Evolutionary conservation across 192 early-diverging fungal genomes (phyloP).

Genomic region (Martensiomyces pterosporus): DNA sequence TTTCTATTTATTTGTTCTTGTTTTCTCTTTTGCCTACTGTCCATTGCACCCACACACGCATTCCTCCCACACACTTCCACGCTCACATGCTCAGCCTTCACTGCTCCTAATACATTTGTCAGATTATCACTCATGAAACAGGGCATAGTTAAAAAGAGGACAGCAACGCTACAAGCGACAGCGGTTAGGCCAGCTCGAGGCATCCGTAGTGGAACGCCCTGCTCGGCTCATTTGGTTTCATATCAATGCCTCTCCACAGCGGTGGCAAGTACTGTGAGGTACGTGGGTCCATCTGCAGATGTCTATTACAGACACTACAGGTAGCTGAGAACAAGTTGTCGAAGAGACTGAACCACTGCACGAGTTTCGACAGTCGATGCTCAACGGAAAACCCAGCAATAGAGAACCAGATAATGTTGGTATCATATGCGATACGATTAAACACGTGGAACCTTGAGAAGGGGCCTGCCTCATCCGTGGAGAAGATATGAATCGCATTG

Average conservation of each 20-base stretch:
- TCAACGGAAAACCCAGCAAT: slow-evolving; percentile 44
- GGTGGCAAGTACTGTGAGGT: slow-evolving; percentile 46
- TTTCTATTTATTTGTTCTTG: no score
- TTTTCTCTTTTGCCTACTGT: no score
- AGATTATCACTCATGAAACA: no score
- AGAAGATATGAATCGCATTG: slow-evolving; percentile 23
- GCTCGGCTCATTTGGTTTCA: slow-evolving; percentile 19
- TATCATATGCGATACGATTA: slow-evolving; percentile 34
- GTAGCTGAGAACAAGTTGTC: slow-evolving; percentile 42
- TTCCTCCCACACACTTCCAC: no score
- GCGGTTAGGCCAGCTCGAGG: slow-evolving; percentile 14
- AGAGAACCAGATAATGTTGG: slow-evolving; percentile 46
- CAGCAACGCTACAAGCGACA: no score
- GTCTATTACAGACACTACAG: slow-evolving; percentile 34
- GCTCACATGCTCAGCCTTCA: no score
- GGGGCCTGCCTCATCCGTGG: slow-evolving; percentile 33
- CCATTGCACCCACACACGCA: no score
- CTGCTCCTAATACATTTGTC: no score
- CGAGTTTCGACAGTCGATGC: slow-evolving; percentile 36
- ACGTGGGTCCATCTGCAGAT: slow-evolving; percentile 47
- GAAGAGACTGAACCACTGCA: slow-evolving; percentile 47
- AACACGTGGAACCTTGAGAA: slow-evolving; percentile 40
- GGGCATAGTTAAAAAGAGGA: no score
- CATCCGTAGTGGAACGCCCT: slow-evolving; percentile 44
- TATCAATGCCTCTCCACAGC: slow-evolving; percentile 40